Evolutionary conservation across 2,329 filamentous ascomycete species (phyloP).

Genomic region (Metarhizium humberi): DNA sequence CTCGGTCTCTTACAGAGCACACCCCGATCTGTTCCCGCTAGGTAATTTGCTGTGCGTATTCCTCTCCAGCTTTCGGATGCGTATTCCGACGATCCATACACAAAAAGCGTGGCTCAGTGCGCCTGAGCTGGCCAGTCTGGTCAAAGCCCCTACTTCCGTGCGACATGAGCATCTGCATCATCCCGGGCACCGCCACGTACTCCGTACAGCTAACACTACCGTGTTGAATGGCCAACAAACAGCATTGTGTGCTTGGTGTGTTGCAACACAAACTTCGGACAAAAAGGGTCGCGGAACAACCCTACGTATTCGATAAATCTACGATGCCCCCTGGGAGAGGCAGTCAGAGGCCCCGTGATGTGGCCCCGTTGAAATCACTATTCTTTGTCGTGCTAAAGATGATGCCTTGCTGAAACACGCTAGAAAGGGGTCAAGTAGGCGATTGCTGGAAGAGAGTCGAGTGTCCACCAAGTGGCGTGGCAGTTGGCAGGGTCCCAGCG

Average conservation of each 20-base stretch:
- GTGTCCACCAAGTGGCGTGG: background rate
- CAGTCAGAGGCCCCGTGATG: background rate
- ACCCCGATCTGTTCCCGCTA: background rate
- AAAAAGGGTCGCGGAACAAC: too few species aligned
- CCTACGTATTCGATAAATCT: too few species aligned
- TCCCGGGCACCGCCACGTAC: background rate
- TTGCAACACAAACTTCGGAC: background rate
- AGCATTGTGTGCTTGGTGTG: background rate
- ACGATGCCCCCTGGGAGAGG: too few species aligned
- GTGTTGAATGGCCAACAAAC: background rate
- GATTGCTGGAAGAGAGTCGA: background rate
- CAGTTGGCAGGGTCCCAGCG: background rate
- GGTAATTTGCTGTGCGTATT: too few species aligned
- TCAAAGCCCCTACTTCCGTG: background rate
- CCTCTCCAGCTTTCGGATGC: background rate
- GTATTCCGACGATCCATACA: background rate
- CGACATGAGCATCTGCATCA: background rate
- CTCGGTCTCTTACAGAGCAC: too few species aligned
- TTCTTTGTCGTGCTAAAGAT: background rate
- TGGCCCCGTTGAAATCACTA: background rate
- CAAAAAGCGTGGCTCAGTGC: too few species aligned
- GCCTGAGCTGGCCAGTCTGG: background rate
- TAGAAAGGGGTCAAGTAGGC: background rate
- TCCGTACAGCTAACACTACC: background rate
- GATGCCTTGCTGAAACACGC: background rate